phyloP scores from a whole-genome alignment of 768 basidiomycete genomes.

The Boletus sensibilis region DNA sequence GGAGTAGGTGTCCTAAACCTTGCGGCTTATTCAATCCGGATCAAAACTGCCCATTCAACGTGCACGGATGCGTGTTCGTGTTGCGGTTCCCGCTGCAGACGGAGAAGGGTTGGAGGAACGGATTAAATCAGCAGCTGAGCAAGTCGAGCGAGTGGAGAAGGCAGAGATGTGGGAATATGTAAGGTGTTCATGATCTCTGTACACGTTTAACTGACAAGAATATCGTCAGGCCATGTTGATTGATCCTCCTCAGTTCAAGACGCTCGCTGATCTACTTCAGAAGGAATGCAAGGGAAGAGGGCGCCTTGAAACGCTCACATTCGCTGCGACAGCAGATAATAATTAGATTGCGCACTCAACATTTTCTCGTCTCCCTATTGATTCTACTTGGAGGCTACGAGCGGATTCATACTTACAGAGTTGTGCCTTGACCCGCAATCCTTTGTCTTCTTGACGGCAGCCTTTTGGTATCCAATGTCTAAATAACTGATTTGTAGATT shows the following conservation, averaged over 20 bases:
- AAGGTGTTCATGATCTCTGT: conserved; percentile 32
- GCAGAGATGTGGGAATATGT: conserved; percentile 87
- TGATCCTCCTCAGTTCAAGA: conserved; percentile 88
- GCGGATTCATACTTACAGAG: background rate
- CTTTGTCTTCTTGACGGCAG: background rate
- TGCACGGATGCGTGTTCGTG: conserved; percentile 87
- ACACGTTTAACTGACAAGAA: conserved; percentile 10
- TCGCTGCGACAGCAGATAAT: conserved; percentile 56
- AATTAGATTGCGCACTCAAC: conserved; percentile 7
- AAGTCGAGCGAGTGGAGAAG: conserved; percentile 79
- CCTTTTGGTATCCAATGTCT: background rate
- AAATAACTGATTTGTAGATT: background rate
- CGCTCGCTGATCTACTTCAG: conserved; percentile 86
- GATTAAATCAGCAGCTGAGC: conserved; percentile 72
- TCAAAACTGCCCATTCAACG: conserved; percentile 91
- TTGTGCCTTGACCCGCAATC: background rate
- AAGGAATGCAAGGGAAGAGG: conserved; percentile 89
- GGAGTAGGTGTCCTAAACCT: conserved; percentile 81
- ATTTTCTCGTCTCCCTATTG: too few species aligned
- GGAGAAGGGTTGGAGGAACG: conserved; percentile 67
- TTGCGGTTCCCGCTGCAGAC: conserved; percentile 68
- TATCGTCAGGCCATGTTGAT: conserved; percentile 78
- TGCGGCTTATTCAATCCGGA: conserved; percentile 76
- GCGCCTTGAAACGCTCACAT: conserved; percentile 77
- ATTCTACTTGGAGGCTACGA: background rate